Evolutionary conservation across 73 alveolate genomes (phyloP).

Genomic region (Paraurostyla sp.): DNA sequence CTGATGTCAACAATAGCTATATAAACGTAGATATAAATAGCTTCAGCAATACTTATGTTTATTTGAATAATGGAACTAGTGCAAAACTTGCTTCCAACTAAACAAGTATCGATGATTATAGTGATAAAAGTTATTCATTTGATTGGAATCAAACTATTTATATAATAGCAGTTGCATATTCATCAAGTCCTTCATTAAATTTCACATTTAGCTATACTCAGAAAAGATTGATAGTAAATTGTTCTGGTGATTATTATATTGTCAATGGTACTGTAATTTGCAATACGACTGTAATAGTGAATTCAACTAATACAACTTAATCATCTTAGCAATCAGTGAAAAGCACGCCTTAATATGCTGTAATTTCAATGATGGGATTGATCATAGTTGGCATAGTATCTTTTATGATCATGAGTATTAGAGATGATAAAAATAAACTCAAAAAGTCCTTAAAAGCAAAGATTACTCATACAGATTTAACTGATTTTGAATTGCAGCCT

Average conservation of each 20-base stretch:
- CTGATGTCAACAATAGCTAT: background rate
- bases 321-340: background rate
- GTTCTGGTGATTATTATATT: background rate
- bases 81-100: background rate
- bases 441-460: background rate
- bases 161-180: constrained; percentile 2
- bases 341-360: background rate
- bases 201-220: background rate
- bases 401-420: background rate
- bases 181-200: background rate
- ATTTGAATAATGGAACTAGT: background rate
- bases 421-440: background rate
- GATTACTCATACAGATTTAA: background rate
- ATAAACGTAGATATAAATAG: background rate
- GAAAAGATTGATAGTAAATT: background rate
- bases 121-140: background rate
- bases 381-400: background rate
- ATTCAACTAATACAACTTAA: background rate
- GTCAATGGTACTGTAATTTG: background rate
- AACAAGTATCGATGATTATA: background rate
- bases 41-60: background rate
- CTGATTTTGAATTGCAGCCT: constrained; percentile 13
- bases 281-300: background rate
- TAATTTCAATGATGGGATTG: background rate
- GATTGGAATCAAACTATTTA: background rate